phyloP scores from a whole-genome alignment of 441 rosid genomes.

The Isatis lusitanica region DNA sequence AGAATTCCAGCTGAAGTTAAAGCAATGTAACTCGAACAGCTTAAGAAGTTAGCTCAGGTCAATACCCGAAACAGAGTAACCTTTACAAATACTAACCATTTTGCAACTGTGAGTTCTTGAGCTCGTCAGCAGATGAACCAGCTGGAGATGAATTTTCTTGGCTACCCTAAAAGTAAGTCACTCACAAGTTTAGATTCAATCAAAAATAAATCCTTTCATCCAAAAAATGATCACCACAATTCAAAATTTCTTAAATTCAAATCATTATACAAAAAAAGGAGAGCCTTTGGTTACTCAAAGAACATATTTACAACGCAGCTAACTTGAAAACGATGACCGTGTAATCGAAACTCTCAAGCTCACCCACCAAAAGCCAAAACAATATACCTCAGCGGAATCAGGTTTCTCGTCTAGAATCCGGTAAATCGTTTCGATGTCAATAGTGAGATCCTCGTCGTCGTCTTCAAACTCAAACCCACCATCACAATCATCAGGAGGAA shows the following conservation, averaged over 20 bases:
- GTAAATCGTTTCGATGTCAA: constrained; percentile 48
- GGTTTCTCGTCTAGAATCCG: constrained; percentile 49
- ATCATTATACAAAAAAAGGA: neutral
- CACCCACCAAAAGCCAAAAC: neutral
- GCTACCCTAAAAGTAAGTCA: constrained; percentile 50
- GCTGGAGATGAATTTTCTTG: constrained; percentile 40
- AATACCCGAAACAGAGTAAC: neutral
- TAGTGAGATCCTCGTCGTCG: constrained; percentile 43
- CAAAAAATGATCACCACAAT: neutral
- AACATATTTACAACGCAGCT: neutral
- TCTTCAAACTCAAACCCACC: constrained; percentile 39
- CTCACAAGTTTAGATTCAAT: constrained; percentile 27
- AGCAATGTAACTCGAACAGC: neutral
- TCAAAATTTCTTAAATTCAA: neutral
- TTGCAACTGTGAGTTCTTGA: constrained; percentile 37
- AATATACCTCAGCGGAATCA: constrained; percentile 49
- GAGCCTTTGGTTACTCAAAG: neutral
- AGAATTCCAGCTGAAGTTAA: neutral
- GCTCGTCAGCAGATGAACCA: constrained; percentile 40
- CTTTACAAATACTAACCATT: constrained; percentile 42
- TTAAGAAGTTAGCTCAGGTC: neutral
- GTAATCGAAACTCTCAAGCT: constrained; percentile 15
- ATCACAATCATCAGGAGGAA: constrained; percentile 30
- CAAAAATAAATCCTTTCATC: neutral
- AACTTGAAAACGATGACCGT: neutral